phyloP scores from a whole-genome alignment of 192 early-diverging fungal genomes.

The Backusella liffmaniae region DNA sequence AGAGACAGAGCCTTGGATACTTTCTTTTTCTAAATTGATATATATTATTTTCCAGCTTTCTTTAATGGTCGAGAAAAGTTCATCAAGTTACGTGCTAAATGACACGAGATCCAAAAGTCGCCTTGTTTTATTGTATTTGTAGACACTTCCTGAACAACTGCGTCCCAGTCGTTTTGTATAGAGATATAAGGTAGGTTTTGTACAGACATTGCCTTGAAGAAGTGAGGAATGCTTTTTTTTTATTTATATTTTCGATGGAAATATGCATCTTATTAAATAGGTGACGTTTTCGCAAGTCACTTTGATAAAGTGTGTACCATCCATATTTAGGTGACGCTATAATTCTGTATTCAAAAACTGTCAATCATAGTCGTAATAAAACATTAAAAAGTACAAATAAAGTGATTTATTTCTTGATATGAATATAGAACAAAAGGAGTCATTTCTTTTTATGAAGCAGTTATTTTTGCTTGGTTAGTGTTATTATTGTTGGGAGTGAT shows the following conservation, averaged over 20 bases:
- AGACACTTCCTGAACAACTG: conserved; percentile 41
- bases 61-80: neutral
- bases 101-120: conserved; percentile 53
- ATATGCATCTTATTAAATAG: too few species aligned
- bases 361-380: neutral
- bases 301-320: too few species aligned
- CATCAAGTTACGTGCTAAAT: conserved; percentile 36
- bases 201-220: neutral
- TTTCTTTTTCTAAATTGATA: conserved; percentile 36
- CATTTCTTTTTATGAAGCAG: neutral
- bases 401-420: neutral
- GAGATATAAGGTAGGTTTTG: conserved; percentile 34
- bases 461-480: neutral
- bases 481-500: neutral
- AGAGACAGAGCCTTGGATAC: conserved; percentile 41
- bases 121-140: conserved; percentile 31
- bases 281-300: too few species aligned
- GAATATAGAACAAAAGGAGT: neutral
- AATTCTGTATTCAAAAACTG: too few species aligned
- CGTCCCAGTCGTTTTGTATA: conserved; percentile 53
- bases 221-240: neutral
- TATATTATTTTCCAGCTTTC: neutral
- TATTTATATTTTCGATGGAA: too few species aligned
- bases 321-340: too few species aligned
- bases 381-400: neutral